These are phyloP conservation scores for Coemansia sp. DNA, from an alignment of 192 early-diverging fungal species.

Conservation along the genomic window DNA sequence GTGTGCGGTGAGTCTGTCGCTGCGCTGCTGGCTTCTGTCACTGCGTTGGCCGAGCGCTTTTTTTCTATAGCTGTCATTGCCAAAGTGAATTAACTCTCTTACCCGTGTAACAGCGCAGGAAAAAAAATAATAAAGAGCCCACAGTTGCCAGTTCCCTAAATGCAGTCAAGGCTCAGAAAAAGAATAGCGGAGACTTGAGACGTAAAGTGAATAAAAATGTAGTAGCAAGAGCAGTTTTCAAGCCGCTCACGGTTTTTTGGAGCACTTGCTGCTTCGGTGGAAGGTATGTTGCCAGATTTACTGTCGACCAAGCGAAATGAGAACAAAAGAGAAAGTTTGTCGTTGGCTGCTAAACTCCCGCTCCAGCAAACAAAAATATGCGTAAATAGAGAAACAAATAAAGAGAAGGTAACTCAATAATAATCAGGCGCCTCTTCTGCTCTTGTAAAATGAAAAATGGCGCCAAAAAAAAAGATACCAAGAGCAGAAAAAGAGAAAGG, in stretches of 20 bases:
- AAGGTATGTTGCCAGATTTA: conserved; percentile 16
- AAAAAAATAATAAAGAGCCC: neutral
- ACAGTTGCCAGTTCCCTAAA: neutral
- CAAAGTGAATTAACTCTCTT: conserved; percentile 2
- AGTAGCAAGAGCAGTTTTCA: conserved; percentile 9
- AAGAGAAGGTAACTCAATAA: conserved; percentile 1
- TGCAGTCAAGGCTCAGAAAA: conserved; percentile 1
- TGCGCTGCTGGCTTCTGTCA: conserved; percentile 12
- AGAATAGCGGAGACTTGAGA: neutral
- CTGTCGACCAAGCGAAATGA: conserved; percentile 11
- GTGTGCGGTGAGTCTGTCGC: conserved; percentile 1
- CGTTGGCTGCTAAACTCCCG: too few species aligned
- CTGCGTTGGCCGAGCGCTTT: conserved; percentile 41
- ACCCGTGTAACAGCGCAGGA: neutral
- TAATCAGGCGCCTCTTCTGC: conserved; percentile 4
- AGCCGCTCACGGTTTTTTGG: conserved; percentile 10
- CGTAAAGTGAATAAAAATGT: conserved; percentile 8
- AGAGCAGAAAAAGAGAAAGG: neutral
- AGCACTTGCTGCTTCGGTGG: conserved; percentile 9
- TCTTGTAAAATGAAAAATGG: conserved; percentile 2
- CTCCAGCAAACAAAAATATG: neutral
- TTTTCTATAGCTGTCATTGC: conserved; percentile 44
- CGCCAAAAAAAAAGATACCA: neutral
- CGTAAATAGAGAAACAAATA: conserved; percentile 10
- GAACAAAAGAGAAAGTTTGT: neutral